Evolutionary conservation across 306 rosid genomes (phyloP).

Genomic region (Cucurbita ficifolia): DNA sequence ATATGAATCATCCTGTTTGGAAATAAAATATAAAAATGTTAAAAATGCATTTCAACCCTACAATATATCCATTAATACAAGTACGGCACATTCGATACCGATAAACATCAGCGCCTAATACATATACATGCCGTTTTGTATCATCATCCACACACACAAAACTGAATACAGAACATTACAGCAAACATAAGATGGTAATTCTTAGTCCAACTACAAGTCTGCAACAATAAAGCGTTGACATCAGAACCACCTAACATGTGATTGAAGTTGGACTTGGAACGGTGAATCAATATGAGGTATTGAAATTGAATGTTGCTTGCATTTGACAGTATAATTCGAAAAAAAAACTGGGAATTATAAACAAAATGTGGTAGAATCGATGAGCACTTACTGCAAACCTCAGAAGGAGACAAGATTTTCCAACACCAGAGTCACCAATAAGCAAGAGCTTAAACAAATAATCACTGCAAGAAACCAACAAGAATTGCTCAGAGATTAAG

Average conservation of each 20-base stretch:
- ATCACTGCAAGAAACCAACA: slow-evolving; percentile 38
- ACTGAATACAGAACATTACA: not conserved
- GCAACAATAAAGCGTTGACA: not conserved
- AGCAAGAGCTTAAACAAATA: slow-evolving; percentile 93
- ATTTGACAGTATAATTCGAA: not conserved
- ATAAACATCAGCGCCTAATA: not conserved
- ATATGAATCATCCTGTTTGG: slow-evolving; percentile 83
- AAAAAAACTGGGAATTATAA: not conserved
- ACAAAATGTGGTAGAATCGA: not conserved
- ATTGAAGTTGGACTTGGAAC: not conserved
- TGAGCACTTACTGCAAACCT: slow-evolving; percentile 89
- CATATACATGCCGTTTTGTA: not conserved
- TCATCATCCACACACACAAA: not conserved
- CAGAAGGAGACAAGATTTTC: slow-evolving; percentile 96
- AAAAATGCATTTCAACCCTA: not conserved
- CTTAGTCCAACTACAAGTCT: not conserved
- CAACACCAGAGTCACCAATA: slow-evolving; percentile 98
- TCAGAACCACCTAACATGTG: not conserved
- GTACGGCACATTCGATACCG: not conserved
- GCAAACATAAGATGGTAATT: not conserved
- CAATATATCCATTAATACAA: not conserved
- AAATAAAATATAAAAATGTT: slow-evolving; percentile 11
- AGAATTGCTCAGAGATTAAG: not conserved
- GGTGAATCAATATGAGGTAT: not conserved
- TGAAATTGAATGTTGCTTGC: not conserved